Base-by-base conservation (phyloP, 768 basidiomycete genomes). In the Pisolithus sp. region DNA sequence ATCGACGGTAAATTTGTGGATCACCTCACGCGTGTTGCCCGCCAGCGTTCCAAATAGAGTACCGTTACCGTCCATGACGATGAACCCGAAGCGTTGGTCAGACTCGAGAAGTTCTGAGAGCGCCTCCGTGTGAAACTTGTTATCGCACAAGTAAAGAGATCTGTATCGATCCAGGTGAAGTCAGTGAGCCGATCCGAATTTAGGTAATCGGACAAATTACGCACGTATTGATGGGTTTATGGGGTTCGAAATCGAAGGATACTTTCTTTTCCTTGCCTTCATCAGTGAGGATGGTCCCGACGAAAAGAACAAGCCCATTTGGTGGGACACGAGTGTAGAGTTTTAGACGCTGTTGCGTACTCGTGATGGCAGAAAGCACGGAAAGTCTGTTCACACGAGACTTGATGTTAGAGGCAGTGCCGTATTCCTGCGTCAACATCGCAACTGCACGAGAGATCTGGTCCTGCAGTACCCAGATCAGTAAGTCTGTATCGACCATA, bases 231-330 rank as follows among this genome's bases (percentile, higher is more conserved):
- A 98, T 96, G 31, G 95, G 93, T 68, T 97, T 98, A 71, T 96
- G 95, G 7, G 96, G 96, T 67, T 96, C 93, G 57, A 99, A 94
- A 69, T 97, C 95, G 62, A 98, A 97, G 0, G 92, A 93, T 28
- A 95, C 91, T 70, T 98, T 99, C 79, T 98, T 98, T 72, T 98
- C 96, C 71, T 99, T 99, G 53, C 95, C 95, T 71, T 98, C 95
- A 60, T 97, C 93, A 46, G 95, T 99, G 49, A 98, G 74, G 62
- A 99, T 90, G 10, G 96, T 99, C 28, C 96, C 96, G 52, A 98
- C 96, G 70, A 97, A 99, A 37, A 99, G 83, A 55, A 98, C 92
- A 18, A 99, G 82, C 51, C 94, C 96, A 58, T 98, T 98, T 2
- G 93, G 92, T 1, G 96, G 96, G 0, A 96, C 93, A 54, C 93